Evolutionary conservation across 2,329 filamentous ascomycete genomes (phyloP).

Genomic region (Pyrenochaeta sp.): DNA sequence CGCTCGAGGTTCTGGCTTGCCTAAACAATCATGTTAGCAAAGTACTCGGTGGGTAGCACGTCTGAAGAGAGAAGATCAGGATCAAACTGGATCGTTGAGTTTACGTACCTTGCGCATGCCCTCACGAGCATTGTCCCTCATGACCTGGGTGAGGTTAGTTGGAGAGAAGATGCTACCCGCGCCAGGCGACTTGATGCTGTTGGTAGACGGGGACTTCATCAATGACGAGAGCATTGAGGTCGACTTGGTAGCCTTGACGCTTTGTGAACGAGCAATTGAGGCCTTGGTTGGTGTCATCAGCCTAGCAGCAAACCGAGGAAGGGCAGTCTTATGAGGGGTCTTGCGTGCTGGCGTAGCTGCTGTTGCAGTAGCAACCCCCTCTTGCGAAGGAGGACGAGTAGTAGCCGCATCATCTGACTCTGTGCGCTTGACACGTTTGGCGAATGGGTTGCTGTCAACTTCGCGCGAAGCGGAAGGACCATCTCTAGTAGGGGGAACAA

Average conservation of each 20-base stretch:
- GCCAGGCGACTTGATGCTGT: constrained; percentile 57
- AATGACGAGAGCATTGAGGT: constrained; percentile 63
- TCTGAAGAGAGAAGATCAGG: background rate
- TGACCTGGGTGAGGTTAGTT: constrained; percentile 37
- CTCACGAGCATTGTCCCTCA: constrained; percentile 49
- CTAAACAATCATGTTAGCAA: constrained; percentile 12
- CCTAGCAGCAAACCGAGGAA: constrained; percentile 56
- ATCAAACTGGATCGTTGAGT: background rate
- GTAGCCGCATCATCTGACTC: constrained; percentile 74
- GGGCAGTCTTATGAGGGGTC: constrained; percentile 46
- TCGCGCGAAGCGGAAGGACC: constrained; percentile 34
- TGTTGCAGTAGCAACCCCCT: constrained; percentile 18
- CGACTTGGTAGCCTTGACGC: constrained; percentile 56
- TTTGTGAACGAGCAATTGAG: constrained; percentile 69
- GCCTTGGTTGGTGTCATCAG: constrained; percentile 82
- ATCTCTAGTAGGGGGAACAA: constrained; percentile 33
- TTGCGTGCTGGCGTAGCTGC: constrained; percentile 33
- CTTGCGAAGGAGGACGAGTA: constrained; percentile 64
- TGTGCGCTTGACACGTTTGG: constrained; percentile 76
- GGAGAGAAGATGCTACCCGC: constrained; percentile 58
- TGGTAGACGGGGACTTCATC: constrained; percentile 60
- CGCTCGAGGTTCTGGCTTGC: constrained; percentile 58
- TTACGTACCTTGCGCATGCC: constrained; percentile 39
- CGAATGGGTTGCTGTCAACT: constrained; percentile 48
- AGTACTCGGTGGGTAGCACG: too few relatives aligned